These are phyloP conservation scores for Irpex rosettiformis DNA, from an alignment of 1,284 basidiomycete species.

Conservation along the genomic window DNA sequence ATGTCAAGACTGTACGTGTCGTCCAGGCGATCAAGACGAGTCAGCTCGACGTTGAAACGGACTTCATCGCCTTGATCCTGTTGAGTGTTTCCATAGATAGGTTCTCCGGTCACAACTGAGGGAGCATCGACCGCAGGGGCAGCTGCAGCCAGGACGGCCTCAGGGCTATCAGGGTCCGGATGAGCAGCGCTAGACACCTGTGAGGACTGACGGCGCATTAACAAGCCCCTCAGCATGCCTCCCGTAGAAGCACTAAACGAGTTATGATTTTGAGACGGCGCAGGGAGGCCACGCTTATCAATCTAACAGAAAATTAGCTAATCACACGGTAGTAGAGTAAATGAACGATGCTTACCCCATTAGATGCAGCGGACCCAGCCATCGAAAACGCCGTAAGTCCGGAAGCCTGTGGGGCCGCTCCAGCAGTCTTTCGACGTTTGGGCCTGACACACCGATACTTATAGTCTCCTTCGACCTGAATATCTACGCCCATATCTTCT, in stretches of 20 bases:
- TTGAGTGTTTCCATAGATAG: slow-evolving; percentile 72
- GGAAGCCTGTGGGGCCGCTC: slow-evolving; percentile 38
- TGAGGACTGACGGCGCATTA: slow-evolving; percentile 85
- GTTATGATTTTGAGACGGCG: slow-evolving; percentile 62
- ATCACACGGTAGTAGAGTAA: too few species aligned
- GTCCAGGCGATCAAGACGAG: slow-evolving; percentile 81
- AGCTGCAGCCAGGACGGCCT: slow-evolving; percentile 24
- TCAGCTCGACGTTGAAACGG: slow-evolving; percentile 89
- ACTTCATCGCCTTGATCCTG: slow-evolving; percentile 92
- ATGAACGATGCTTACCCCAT: slow-evolving; percentile 70
- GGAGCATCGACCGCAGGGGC: slow-evolving; percentile 20
- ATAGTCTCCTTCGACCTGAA: slow-evolving; percentile 84
- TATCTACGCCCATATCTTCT: slow-evolving; percentile 87
- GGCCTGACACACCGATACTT: slow-evolving; percentile 80
- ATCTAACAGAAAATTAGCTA: too few species aligned
- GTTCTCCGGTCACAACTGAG: slow-evolving; percentile 36
- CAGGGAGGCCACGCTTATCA: slow-evolving; percentile 78
- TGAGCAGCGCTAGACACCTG: slow-evolving; percentile 50
- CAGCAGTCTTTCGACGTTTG: slow-evolving; percentile 61
- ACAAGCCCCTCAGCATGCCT: slow-evolving; percentile 79
- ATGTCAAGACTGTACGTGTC: slow-evolving; percentile 89
- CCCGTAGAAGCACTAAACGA: slow-evolving; percentile 52
- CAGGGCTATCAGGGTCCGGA: slow-evolving; percentile 22
- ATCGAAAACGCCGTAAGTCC: slow-evolving; percentile 73
- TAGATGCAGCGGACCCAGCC: slow-evolving; percentile 74